A percentile compares a stretch with the other conserved stretches of the same genome.
Conservation (phyloP, 1,284 basidiomycete genomes). For the Marasmius oreades region DNA sequence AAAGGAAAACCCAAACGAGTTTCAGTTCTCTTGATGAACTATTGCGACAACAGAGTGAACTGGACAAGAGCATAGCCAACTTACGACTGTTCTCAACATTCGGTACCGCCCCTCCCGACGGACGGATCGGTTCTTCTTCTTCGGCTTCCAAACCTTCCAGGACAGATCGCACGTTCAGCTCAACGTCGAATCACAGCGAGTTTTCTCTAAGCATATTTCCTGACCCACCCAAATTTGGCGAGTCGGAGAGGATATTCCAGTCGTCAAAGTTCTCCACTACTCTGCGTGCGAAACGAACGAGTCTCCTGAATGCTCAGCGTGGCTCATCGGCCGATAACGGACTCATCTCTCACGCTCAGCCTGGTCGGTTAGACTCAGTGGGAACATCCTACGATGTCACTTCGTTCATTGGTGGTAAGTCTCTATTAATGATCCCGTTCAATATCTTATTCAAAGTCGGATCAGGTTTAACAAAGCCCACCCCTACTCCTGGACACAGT, state of each 20-base stretch:
- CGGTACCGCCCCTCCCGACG: conserved; percentile 6
- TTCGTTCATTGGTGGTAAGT: conserved; percentile 68
- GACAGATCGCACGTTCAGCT: conserved; percentile 8
- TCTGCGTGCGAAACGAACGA: conserved; percentile 2
- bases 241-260: conserved; percentile 16
- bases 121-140: conserved; percentile 17
- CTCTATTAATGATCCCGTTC: neutral
- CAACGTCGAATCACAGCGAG: conserved; percentile 36
- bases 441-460: neutral
- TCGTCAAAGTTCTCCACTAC: conserved; percentile 3
- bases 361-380: conserved; percentile 35
- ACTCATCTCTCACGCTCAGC: conserved; percentile 7
- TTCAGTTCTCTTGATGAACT: conserved; percentile 46
- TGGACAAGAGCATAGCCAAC: conserved; percentile 62
- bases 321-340: conserved; percentile 1
- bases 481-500: conserved; percentile 2
- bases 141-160: conserved; percentile 9
- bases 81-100: conserved; percentile 45
- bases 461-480: conserved; percentile 21
- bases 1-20: conserved; percentile 21
- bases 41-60: conserved; percentile 57
- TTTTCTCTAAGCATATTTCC: conserved; percentile 73
- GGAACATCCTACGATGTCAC: conserved; percentile 69
- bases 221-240: conserved; percentile 42
- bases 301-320: neutral